Evolutionary conservation across 169 alveolate species (phyloP).

Genomic region (Cryptosporidium parvum): DNA sequence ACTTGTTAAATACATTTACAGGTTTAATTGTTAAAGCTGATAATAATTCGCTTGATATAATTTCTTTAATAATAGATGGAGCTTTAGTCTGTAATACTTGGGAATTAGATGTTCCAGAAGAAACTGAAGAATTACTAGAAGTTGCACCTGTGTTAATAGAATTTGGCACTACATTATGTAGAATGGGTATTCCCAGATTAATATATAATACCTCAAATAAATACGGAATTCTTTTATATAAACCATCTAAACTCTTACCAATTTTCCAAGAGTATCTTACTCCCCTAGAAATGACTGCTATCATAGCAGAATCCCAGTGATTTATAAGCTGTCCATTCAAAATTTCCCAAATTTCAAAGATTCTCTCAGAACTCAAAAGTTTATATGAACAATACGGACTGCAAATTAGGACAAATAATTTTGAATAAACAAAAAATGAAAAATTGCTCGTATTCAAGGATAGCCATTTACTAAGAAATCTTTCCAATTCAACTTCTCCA

Average conservation of each 20-base stretch:
- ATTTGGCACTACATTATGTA: constrained; percentile 40
- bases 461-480: constrained; percentile 33
- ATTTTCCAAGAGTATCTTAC: constrained; percentile 63
- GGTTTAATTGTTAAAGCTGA: constrained; percentile 35
- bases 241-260: background rate
- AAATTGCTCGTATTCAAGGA: constrained; percentile 9
- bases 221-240: constrained; percentile 18
- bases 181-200: constrained; percentile 51
- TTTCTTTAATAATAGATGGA: constrained; percentile 45
- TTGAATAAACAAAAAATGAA: constrained; percentile 60
- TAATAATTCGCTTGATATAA: constrained; percentile 27
- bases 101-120: constrained; percentile 31
- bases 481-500: constrained; percentile 11
- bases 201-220: constrained; percentile 41
- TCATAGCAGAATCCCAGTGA: constrained; percentile 60
- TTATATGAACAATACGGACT: constrained; percentile 22
- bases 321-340: constrained; percentile 32
- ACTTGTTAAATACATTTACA: constrained; percentile 27
- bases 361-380: constrained; percentile 20
- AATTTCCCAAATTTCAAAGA: constrained; percentile 62
- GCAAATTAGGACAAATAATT: constrained; percentile 21
- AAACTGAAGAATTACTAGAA: constrained; percentile 40
- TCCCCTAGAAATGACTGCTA: constrained; percentile 59
- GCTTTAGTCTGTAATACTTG: constrained; percentile 21
- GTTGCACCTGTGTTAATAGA: constrained; percentile 67